These are phyloP conservation scores for Thielaviopsis populi DNA, from an alignment of 2,329 filamentous ascomycete species.

Conservation along the genomic window DNA sequence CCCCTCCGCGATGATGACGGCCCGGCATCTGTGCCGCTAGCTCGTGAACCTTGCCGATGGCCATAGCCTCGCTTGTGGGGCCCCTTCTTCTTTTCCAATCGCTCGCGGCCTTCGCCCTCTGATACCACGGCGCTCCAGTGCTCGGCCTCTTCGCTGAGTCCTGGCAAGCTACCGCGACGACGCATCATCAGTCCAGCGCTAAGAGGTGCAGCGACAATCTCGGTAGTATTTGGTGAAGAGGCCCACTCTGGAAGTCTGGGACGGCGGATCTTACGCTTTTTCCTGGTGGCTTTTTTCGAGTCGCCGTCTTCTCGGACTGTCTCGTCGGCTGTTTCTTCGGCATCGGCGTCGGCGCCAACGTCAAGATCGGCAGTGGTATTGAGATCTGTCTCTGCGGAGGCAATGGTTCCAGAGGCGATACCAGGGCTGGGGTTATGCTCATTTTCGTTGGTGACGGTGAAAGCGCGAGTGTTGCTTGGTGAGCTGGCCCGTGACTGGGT, in stretches of 20 bases:
- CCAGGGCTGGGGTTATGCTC: background rate
- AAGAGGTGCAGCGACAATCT: conserved; percentile 18
- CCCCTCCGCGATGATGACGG: conserved; percentile 24
- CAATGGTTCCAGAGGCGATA: background rate
- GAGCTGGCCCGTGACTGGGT: conserved; percentile 21
- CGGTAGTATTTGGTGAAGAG: conserved; percentile 49
- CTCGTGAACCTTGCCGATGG: conserved; percentile 17
- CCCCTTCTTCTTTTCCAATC: conserved; percentile 30
- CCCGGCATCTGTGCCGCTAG: conserved; percentile 14
- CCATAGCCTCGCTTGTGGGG: conserved; percentile 9
- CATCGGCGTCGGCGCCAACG: conserved; percentile 62
- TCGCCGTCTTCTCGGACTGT: conserved; percentile 33
- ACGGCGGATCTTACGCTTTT: conserved; percentile 47
- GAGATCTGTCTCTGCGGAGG: background rate
- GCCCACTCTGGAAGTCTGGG: conserved; percentile 35
- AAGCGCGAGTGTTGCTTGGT: background rate
- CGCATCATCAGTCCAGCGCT: conserved; percentile 36
- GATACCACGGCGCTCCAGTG: conserved; percentile 38
- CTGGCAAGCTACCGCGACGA: conserved; percentile 51
- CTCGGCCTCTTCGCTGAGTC: conserved; percentile 41
- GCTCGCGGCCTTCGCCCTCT: conserved; percentile 58
- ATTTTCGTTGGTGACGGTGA: conserved; percentile 21
- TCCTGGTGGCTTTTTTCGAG: conserved; percentile 39
- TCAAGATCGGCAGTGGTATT: conserved; percentile 24
- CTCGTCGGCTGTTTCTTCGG: conserved; percentile 69